phyloP scores from a whole-genome alignment of 257 asterid species.

The Solanum virginianum region DNA sequence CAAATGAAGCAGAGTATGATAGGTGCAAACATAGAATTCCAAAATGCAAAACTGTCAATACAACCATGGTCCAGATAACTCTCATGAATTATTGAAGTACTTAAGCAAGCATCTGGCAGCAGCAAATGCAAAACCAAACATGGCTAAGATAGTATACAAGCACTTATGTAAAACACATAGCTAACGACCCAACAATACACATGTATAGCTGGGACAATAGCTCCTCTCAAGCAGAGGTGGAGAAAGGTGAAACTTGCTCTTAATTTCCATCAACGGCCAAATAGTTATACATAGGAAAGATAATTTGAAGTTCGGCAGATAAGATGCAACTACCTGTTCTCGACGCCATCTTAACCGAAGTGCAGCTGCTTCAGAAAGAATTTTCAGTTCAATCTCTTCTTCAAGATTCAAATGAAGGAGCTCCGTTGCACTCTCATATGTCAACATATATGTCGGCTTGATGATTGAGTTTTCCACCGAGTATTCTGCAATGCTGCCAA shows the following conservation, averaged over 20 bases:
- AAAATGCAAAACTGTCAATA: not conserved
- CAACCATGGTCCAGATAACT: not conserved
- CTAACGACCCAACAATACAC: not conserved
- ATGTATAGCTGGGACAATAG: not conserved
- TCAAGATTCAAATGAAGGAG: constrained; percentile 85
- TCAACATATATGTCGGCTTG: constrained; percentile 93
- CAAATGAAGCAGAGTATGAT: not conserved
- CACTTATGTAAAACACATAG: not conserved
- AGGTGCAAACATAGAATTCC: not conserved
- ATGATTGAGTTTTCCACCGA: constrained; percentile 75
- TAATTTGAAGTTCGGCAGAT: not conserved
- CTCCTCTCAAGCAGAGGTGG: not conserved
- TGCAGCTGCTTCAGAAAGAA: constrained; percentile 86
- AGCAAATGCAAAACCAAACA: not conserved
- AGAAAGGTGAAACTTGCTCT: not conserved
- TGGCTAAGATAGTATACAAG: not conserved
- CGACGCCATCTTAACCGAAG: constrained; percentile 81
- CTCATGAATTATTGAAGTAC: not conserved
- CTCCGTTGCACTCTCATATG: constrained; percentile 94
- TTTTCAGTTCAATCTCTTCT: constrained; percentile 79
- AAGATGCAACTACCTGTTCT: constrained; percentile 42
- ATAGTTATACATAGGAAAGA: not conserved
- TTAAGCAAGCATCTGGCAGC: not conserved
- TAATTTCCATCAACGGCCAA: not conserved
- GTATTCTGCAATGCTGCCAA: constrained; percentile 81